Conservation (phyloP, 495 filamentous ascomycete genomes). For the Xanthoparmelia taractica region DNA sequence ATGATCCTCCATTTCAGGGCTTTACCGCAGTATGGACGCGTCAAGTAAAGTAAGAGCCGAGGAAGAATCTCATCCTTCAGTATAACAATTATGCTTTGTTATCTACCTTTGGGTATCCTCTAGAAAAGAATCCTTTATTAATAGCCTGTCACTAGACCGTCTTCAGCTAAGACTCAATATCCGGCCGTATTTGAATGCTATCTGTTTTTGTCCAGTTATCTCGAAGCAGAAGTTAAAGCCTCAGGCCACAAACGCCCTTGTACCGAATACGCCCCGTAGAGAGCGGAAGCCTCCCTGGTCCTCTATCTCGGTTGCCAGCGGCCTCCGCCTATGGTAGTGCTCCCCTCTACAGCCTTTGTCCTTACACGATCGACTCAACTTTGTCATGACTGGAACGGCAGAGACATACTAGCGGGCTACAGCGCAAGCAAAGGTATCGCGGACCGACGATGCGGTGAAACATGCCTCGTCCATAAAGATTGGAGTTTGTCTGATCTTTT, state of each 20-base stretch:
- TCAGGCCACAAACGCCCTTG: background rate
- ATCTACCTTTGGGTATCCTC: background rate
- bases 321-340: background rate
- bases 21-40: background rate
- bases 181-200: background rate
- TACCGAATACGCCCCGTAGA: background rate
- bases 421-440: background rate
- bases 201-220: background rate
- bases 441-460: background rate
- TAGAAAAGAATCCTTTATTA: background rate
- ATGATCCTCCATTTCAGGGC: too few relatives aligned
- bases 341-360: background rate
- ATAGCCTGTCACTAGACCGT: background rate
- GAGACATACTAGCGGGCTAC: slow-evolving; percentile 5
- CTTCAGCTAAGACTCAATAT: background rate
- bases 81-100: background rate
- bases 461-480: background rate
- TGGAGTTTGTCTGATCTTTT: background rate
- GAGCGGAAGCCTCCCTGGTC: background rate
- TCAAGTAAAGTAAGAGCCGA: background rate
- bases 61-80: background rate
- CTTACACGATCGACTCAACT: background rate
- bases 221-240: background rate
- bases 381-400: background rate
- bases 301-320: background rate